Evolutionary conservation across 768 basidiomycete genomes (phyloP), one percentile per base, ranked within the genome.

Genomic region (Lactarius akahatsu): DNA sequence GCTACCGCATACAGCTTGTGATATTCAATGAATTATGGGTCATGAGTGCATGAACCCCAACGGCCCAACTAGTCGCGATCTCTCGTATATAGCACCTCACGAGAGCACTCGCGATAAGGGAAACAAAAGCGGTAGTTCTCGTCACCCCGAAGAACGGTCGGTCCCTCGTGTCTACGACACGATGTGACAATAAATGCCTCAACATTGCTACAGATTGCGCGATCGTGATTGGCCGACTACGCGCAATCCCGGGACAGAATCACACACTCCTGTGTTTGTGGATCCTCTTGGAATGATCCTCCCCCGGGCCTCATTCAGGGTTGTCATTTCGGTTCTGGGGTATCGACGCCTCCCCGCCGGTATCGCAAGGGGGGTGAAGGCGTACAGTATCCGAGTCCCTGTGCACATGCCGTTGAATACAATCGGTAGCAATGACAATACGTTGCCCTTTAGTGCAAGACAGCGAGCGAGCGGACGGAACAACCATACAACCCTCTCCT

Each of bases 51-150:
- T 40, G 47, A 23, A 5, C 28, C 28, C 41, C 41, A 11, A 45
- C 34, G 34, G 34, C 38, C 38, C 38, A 15, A 40, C 15, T 40
- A 40, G 38, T 40, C 36, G 34, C 34, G 38, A 40, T 40, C 38
- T 40, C 38, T 40, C 38, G 38, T 38, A 38, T 3, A 38, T 38
- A n/a, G 64, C 47, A 61, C 43, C 43, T 57, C 54, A 28, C 34
- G 34, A 61, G 59, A 65, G 55, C 59, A 56, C 34, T 36, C 64
- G 43, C 34, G 65, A 66, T 66, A 62, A 66, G 65, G 65, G 57
- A 57, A 15, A 32, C 1, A 8, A 18, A 56, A 32, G 32, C 32
- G 54, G 32, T 8, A 18, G 45, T 47, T 47, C 45, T n/a, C 45
- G 45, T 47, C 45, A 11, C n/a, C 4, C 4, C 41, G 47, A 26